phyloP scores from a whole-genome alignment of 257 asterid genomes.

The Solanum chiquidenum region DNA sequence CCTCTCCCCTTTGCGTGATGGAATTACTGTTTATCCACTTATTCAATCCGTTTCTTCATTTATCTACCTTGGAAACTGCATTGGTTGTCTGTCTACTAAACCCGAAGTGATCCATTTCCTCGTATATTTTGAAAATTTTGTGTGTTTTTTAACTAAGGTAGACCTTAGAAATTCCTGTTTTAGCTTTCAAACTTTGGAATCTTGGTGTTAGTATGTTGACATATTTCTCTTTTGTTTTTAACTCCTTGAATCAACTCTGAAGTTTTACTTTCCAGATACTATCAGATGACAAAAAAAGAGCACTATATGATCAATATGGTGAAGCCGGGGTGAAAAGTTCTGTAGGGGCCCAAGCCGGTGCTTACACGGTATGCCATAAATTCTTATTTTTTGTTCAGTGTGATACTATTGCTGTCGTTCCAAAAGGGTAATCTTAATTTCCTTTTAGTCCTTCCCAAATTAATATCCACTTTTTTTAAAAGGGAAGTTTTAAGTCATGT shows the following conservation, averaged over 20 bases:
- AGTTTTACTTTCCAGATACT: conserved; percentile 68
- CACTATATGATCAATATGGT: conserved; percentile 90
- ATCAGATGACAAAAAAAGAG: conserved; percentile 98
- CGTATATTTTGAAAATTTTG: not conserved
- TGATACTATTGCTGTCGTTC: not conserved
- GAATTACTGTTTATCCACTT: not conserved
- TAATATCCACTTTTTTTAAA: not conserved
- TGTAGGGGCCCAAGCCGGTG: conserved; percentile 69
- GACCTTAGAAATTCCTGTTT: not conserved
- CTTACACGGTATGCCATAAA: conserved; percentile 65
- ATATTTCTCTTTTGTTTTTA: not conserved
- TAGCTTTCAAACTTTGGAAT: not conserved
- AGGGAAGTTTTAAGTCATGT: not conserved
- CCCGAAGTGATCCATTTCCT: not conserved
- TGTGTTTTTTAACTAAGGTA: not conserved
- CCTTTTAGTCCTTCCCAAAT: not conserved
- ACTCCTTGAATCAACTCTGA: conserved; percentile 23
- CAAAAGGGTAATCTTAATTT: not conserved
- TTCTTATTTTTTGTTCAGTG: not conserved
- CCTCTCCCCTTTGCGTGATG: not conserved
- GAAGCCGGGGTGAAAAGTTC: conserved; percentile 91
- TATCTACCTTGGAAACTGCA: not conserved
- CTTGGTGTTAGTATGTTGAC: not conserved
- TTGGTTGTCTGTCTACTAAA: not conserved
- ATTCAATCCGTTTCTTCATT: not conserved